Evolutionary conservation across 495 filamentous ascomycete species (phyloP), one percentile per base, ranked within the genome.

Genomic region (Neurospora sp.): DNA sequence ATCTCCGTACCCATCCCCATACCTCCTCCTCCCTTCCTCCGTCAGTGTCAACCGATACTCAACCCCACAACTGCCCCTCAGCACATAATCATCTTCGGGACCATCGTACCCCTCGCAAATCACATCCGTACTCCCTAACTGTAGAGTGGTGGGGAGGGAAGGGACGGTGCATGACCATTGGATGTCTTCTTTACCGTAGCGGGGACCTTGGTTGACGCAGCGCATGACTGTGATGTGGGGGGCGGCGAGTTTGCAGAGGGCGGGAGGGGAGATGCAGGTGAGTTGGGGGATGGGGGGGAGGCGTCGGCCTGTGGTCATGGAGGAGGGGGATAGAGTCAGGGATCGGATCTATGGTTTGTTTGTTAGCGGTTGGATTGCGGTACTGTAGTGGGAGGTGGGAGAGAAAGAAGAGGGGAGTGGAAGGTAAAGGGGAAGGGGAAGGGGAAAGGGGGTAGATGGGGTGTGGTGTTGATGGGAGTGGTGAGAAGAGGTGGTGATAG

Each of bases 51-150:
- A 79, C 5, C 92, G 85, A 80, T 98, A 99, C 80, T 99, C 94
- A 13, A 97, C 95, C 3, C 93, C 96, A 82, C 96, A 99, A 77
- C 89, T 93, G 5, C 96, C 95, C 74, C 93, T 93, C 21, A 99
- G 83, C 5, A 98, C 87, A 82, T 93, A 96, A 0, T 87, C 86
- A 78, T 99, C 96, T 24, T 93, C 88, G 0, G 91, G 82, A 13
- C 79, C 82, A 21, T 87, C 84, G 81, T 97, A 98, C 10, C 96
- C 96, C 78, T 99, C 96, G 80, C 96, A 99, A 4, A 93, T 85
- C 13, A 99, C 96, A 72, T 99, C 95, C 3, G 96, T 98, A 36
- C 87, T 84, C 42, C 94, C 96, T 15, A 98, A 88, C 79, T 96
- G 96, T 79, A 99, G 92, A 77, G 96, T 92, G 0, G 86, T 79